phyloP scores from a whole-genome alignment of 2,329 filamentous ascomycete genomes.

The Scytalidium lignicola region DNA sequence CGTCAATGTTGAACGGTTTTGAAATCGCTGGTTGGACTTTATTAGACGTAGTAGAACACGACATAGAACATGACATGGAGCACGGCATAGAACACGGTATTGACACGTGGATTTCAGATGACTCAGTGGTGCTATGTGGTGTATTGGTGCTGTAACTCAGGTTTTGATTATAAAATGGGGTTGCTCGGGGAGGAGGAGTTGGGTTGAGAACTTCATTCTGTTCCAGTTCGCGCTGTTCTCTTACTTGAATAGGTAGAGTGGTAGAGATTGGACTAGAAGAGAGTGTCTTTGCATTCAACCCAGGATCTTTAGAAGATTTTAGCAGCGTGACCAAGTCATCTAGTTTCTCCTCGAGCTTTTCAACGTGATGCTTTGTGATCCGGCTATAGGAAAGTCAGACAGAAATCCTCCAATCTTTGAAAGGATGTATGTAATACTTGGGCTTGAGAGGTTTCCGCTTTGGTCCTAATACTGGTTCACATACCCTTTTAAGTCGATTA shows the following conservation, averaged over 20 bases:
- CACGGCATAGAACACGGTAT: too few relatives aligned
- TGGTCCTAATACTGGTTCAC: constrained; percentile 13
- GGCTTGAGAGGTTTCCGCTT: constrained; percentile 5
- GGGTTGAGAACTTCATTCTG: not conserved
- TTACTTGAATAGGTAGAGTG: not conserved
- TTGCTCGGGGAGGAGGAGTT: not conserved
- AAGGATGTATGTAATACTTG: not conserved
- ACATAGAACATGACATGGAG: too few relatives aligned
- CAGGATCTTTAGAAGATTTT: constrained; percentile 5
- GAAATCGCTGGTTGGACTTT: too few relatives aligned
- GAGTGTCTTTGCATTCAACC: not conserved
- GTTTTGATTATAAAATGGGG: not conserved
- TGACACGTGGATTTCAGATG: not conserved
- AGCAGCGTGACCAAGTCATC: constrained; percentile 15
- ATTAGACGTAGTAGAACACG: too few relatives aligned
- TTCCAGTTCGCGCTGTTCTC: not conserved
- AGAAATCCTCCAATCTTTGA: not conserved
- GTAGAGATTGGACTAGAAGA: too few relatives aligned
- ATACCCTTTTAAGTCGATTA: constrained; percentile 10
- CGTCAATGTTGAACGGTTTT: too few relatives aligned
- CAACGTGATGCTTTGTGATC: constrained; percentile 9
- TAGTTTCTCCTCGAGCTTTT: constrained; percentile 17
- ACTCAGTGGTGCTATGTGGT: not conserved
- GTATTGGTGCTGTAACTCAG: not conserved
- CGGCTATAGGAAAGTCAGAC: not conserved